Percentiles rank a stretch among this genome's conserved stretches.
Evolutionary conservation across 78 protist species (phyloP).

Genomic region (Bodo saltans): DNA sequence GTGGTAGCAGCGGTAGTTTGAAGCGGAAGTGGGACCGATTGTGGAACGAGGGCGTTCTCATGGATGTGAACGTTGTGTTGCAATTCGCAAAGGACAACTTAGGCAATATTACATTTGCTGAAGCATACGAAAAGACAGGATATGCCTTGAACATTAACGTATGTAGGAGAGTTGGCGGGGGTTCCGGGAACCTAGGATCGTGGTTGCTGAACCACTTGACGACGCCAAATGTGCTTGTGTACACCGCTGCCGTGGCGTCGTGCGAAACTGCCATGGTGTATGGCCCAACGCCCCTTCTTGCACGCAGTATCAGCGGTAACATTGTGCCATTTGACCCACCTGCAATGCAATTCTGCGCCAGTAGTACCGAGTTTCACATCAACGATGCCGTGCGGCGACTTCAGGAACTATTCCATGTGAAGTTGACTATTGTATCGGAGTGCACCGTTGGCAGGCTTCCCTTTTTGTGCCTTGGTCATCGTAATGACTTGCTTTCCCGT

Average conservation of each 20-base stretch:
- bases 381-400: conserved; percentile 68
- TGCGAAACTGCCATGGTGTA: conserved; percentile 18
- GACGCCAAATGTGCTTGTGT: conserved; percentile 68
- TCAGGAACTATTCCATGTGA: conserved; percentile 69
- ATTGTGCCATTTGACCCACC: not conserved
- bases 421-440: conserved; percentile 45
- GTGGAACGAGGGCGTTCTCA: conserved; percentile 37
- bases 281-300: conserved; percentile 37
- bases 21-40: conserved; percentile 1
- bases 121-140: conserved; percentile 69
- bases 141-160: conserved; percentile 68
- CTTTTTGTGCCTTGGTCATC: not conserved
- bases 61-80: conserved; percentile 50
- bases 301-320: conserved; percentile 42
- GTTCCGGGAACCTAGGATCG: conserved; percentile 35
- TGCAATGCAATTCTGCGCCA: conserved; percentile 39
- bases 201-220: conserved; percentile 74
- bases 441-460: not conserved
- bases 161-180: not conserved
- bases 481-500: not conserved
- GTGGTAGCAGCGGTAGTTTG: not conserved
- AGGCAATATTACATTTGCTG: conserved; percentile 58
- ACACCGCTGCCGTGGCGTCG: conserved; percentile 54
- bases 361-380: conserved; percentile 46
- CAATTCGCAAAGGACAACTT: conserved; percentile 33